Base-by-base conservation (phyloP, 208 protist genomes). In the Lotmaria passim region DNA sequence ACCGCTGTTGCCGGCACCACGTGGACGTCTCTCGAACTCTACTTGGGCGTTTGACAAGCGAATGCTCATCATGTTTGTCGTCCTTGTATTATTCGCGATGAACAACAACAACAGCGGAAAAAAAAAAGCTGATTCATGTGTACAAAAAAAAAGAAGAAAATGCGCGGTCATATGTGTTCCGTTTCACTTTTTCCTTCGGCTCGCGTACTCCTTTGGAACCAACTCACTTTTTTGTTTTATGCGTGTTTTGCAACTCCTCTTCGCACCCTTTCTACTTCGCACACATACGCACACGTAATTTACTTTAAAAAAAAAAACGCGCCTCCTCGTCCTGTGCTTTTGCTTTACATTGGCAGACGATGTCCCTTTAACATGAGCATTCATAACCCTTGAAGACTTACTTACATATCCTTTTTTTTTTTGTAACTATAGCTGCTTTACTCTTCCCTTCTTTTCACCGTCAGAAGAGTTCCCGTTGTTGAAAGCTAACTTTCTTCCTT, bases 351-450 rank as follows among this genome's bases (percentile, higher is more conserved):
- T n/a, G 28, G 38, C 4, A 66, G 60, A 66, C 60, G 23, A 66
- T 66, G 60, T 64, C 60, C 46, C 60, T 56, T 30, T 66, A 38
- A 56, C 46, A 19, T 5, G 46, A 66, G 28, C 46, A 43, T 44
- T 7, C 19, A 23, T 10, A 58, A 3, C 12, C 51, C 58, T 56
- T 50, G 48, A 46, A 58, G 17, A 43, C 48, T 44, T 60, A 33
- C 51, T 23, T 51, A 69, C 48, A 69, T 36, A 57, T 31, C 31
- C 47, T 57, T 67, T 33, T 46, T 19, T 38, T 41, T 38, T 58
- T 36, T n/a, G n/a, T n/a, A n/a, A n/a, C 23, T n/a, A 46, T 8
- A 15, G 46, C 60, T 41, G 28, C 60, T 66, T 44, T 46, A 6
- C 44, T 36, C 44, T 55, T 51, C 11, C n/a, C 38, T 26, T 26